A percentile compares a stretch with the other conserved stretches of the same genome.
Evolutionary conservation across 352 stramenopile species (phyloP).

Genomic region (Phytophthora cryptogea): DNA sequence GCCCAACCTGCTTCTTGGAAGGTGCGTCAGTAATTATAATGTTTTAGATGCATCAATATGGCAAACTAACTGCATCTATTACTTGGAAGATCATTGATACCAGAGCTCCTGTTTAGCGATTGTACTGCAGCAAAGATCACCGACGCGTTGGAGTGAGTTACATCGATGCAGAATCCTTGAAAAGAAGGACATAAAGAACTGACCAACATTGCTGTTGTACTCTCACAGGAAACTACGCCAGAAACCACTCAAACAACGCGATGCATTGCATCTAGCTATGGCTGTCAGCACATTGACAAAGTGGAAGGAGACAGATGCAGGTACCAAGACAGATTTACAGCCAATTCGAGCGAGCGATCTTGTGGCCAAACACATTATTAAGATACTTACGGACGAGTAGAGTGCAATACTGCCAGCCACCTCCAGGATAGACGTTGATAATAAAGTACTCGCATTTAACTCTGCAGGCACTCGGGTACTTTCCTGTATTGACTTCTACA

Average conservation of each 20-base stretch:
- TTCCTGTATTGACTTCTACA: too few species aligned
- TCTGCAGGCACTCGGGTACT: too few species aligned
- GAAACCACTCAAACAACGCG: not conserved
- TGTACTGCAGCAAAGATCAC: slow-evolving; percentile 53
- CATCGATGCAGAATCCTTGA: not conserved
- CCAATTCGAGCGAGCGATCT: slow-evolving; percentile 51
- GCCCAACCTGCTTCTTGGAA: slow-evolving; percentile 68
- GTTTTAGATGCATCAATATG: too few species aligned
- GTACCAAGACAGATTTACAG: not conserved
- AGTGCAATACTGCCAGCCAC: not conserved
- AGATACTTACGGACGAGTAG: slow-evolving; percentile 22
- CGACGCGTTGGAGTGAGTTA: slow-evolving; percentile 29
- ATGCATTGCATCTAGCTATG: slow-evolving; percentile 28
- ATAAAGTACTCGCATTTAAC: too few species aligned
- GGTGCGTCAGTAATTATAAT: slow-evolving; percentile 26
- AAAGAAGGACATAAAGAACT: not conserved
- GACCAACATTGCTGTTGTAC: slow-evolving; percentile 3
- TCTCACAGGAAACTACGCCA: slow-evolving; percentile 19
- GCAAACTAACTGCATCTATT: too few species aligned
- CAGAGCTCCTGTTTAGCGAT: slow-evolving; percentile 68
- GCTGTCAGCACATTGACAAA: slow-evolving; percentile 39
- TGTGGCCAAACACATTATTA: slow-evolving; percentile 43
- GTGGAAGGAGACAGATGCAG: slow-evolving; percentile 21
- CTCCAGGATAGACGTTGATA: too few species aligned
- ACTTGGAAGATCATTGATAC: too few species aligned